Conservation (phyloP, 139 green algal species). For the Zygnema circumcarinatum region DNA sequence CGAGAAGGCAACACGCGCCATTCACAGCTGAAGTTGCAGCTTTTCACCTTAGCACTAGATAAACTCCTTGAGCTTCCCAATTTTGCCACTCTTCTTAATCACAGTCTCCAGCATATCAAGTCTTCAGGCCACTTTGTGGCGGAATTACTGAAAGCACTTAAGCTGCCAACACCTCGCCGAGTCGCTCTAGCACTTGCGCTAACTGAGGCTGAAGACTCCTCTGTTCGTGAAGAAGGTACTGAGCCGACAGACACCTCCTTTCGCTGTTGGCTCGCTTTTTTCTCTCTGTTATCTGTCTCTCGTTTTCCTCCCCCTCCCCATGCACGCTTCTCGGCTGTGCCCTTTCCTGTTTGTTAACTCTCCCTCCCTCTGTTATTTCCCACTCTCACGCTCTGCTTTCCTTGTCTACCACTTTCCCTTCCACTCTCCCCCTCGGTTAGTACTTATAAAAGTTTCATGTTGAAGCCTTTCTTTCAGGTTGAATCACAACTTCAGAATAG, state of each 20-base stretch:
- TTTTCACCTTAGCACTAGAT: conserved; percentile 22
- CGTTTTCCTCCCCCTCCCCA: no score
- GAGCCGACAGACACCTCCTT: conserved; percentile 1
- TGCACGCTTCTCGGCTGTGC: no score
- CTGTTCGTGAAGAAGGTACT: conserved; percentile 19
- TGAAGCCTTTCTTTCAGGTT: no score
- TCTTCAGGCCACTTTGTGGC: neutral
- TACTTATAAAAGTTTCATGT: no score
- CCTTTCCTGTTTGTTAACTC: conserved; percentile 26
- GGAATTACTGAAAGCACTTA: conserved; percentile 9
- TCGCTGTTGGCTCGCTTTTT: neutral
- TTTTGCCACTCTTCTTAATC: conserved; percentile 36
- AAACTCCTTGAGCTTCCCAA: conserved; percentile 20
- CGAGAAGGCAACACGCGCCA: conserved; percentile 5
- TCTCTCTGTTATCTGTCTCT: neutral
- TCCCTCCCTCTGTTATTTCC: neutral
- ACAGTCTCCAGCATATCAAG: conserved; percentile 14
- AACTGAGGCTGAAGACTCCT: neutral
- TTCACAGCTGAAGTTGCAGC: conserved; percentile 36
- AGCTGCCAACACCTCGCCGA: neutral
- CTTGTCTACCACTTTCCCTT: no score
- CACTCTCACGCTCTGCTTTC: neutral
- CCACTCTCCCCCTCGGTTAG: no score
- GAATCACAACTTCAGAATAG: no score
- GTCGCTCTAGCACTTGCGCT: conserved; percentile 9